Percentiles rank a stretch among this genome's conserved stretches.
These are phyloP conservation scores for Stylonectria norvegica DNA, from an alignment of 2,329 filamentous ascomycete genomes.

Conservation along the genomic window DNA sequence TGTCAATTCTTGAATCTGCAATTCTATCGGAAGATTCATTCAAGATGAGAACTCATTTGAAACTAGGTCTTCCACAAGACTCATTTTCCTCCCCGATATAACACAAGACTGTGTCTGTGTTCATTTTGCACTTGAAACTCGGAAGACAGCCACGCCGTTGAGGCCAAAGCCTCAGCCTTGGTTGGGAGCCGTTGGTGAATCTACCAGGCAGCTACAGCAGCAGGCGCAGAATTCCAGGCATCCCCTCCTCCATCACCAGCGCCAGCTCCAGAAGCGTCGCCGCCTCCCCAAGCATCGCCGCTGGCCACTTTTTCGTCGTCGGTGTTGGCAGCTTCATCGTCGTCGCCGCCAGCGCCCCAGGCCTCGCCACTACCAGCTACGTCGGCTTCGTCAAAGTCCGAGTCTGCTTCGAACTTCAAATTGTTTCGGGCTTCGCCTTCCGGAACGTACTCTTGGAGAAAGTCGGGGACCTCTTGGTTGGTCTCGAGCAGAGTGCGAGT, in stretches of 20 bases:
- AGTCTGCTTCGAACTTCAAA: conserved; percentile 54
- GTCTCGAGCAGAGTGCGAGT: conserved; percentile 81
- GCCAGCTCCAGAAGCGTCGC: conserved; percentile 8
- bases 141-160: too few species aligned
- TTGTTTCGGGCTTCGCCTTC: conserved; percentile 47
- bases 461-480: conserved; percentile 75
- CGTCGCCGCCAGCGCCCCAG: conserved; percentile 14
- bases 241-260: conserved; percentile 3
- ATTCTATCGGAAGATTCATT: too few species aligned
- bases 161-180: too few species aligned
- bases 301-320: conserved; percentile 5
- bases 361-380: conserved; percentile 25
- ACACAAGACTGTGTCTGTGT: too few species aligned
- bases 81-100: too few species aligned
- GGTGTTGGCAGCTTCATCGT: neutral
- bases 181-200: too few species aligned
- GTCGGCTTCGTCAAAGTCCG: conserved; percentile 46
- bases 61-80: too few species aligned
- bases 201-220: too few species aligned
- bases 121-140: too few species aligned
- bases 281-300: conserved; percentile 14
- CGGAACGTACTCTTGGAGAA: conserved; percentile 64
- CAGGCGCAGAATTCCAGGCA: too few species aligned
- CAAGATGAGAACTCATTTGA: too few species aligned
- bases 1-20: too few species aligned